Evolutionary conservation across 2,329 filamentous ascomycete genomes (phyloP).

Genomic region (Fusarium fujikuroi): DNA sequence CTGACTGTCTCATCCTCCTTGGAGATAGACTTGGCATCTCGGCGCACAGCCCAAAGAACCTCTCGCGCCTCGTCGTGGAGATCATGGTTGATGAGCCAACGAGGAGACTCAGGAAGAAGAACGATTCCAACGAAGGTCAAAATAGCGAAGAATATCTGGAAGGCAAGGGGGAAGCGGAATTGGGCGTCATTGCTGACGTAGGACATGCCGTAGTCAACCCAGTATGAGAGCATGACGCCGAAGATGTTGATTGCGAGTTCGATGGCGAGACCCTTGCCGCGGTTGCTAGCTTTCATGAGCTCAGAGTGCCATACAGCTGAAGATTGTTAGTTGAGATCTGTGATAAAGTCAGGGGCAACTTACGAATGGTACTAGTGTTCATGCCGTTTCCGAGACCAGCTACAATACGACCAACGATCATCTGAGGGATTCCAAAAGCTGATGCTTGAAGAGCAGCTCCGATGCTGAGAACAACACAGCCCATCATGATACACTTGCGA

Average conservation of each 20-base stretch:
- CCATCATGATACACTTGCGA: slow-evolving; percentile 53
- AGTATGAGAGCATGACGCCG: slow-evolving; percentile 50
- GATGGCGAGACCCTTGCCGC: slow-evolving; percentile 47
- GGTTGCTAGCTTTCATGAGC: slow-evolving; percentile 52
- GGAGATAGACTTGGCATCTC: slow-evolving; percentile 40
- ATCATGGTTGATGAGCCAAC: slow-evolving; percentile 53
- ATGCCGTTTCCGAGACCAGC: slow-evolving; percentile 58
- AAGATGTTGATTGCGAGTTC: slow-evolving; percentile 54
- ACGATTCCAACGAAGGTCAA: slow-evolving; percentile 48
- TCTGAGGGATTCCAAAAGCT: slow-evolving; percentile 52
- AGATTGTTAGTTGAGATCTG: background rate
- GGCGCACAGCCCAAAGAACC: slow-evolving; percentile 48
- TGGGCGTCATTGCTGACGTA: slow-evolving; percentile 50
- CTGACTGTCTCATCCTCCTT: slow-evolving; percentile 44
- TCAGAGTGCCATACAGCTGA: slow-evolving; percentile 56
- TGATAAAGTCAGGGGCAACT: slow-evolving; percentile 8
- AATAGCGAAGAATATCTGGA: slow-evolving; percentile 57
- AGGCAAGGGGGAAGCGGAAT: slow-evolving; percentile 58
- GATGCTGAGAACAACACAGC: slow-evolving; percentile 53
- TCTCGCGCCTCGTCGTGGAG: slow-evolving; percentile 55
- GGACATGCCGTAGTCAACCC: slow-evolving; percentile 54
- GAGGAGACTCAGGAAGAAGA: slow-evolving; percentile 58
- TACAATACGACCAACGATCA: slow-evolving; percentile 58
- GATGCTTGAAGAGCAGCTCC: slow-evolving; percentile 56
- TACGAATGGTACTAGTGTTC: slow-evolving; percentile 60